A percentile compares a stretch with the other conserved stretches of the same genome.
These are phyloP conservation scores for Ceratobasidium sp. DNA, from an alignment of 1,284 basidiomycete species.

Conservation along the genomic window DNA sequence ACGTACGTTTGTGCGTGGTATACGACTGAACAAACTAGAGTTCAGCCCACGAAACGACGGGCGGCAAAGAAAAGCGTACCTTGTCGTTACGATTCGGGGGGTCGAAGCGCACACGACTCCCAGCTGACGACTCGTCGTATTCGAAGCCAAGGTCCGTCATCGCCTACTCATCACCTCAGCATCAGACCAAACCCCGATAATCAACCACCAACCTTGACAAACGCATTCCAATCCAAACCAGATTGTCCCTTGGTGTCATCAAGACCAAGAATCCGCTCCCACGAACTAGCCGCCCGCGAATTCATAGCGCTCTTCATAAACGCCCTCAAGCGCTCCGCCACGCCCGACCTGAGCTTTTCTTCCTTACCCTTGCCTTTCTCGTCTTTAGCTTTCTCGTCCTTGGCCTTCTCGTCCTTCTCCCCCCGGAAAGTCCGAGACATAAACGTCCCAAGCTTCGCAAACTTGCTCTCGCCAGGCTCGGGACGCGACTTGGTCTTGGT, in stretches of 20 bases:
- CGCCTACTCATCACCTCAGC: constrained; percentile 16
- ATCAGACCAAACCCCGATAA: background rate
- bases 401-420: constrained; percentile 7
- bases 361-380: constrained; percentile 24
- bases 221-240: constrained; percentile 46
- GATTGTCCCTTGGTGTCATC: constrained; percentile 35
- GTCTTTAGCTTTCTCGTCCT: constrained; percentile 23
- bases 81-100: constrained; percentile 46
- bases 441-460: constrained; percentile 32
- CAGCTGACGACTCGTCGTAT: constrained; percentile 46
- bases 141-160: constrained; percentile 47
- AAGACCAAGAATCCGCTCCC: constrained; percentile 27
- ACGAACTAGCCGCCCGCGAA: background rate
- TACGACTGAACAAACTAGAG: constrained; percentile 29
- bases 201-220: constrained; percentile 47
- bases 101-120: constrained; percentile 47
- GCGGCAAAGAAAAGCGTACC: background rate
- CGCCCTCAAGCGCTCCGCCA: constrained; percentile 37
- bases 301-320: constrained; percentile 43
- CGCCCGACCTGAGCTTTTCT: background rate
- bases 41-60: background rate
- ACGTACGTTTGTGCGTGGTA: constrained; percentile 43
- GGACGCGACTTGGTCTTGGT: constrained; percentile 44
- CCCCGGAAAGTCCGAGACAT: constrained; percentile 37
- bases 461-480: constrained; percentile 22